Percentiles rank a stretch among this genome's conserved stretches.
These are phyloP conservation scores for Coelastrella sp. DNA, from an alignment of 139 green algal species.

Conservation along the genomic window DNA sequence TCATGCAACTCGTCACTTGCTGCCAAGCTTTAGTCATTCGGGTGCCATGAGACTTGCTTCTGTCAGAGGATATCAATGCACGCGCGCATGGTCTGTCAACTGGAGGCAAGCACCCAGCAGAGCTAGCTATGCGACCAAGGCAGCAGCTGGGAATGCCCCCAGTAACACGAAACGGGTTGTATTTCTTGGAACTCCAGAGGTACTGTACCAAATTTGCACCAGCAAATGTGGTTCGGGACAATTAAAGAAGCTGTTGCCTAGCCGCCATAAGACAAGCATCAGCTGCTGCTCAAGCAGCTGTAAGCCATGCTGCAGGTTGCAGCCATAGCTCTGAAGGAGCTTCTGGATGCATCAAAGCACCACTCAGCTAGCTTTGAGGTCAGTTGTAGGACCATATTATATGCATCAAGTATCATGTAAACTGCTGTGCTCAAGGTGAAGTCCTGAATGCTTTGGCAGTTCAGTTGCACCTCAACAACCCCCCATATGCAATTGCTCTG, in stretches of 20 bases:
- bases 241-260: neutral
- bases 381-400: neutral
- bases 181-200: constrained; percentile 89
- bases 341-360: constrained; percentile 69
- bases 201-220: constrained; percentile 43
- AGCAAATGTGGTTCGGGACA: too few relatives aligned
- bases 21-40: too few relatives aligned
- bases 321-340: constrained; percentile 72
- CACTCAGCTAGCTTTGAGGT: constrained; percentile 74
- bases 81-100: neutral
- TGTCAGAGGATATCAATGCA: neutral
- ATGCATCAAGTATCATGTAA: too few relatives aligned
- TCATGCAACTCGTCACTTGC: too few relatives aligned
- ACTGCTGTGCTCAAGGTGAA: too few relatives aligned
- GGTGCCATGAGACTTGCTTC: too few relatives aligned
- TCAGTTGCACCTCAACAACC: too few relatives aligned
- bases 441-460: too few relatives aligned
- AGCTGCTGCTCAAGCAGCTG: neutral
- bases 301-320: constrained; percentile 82
- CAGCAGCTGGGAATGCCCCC: neutral
- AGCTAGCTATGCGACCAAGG: neutral
- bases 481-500: too few relatives aligned
- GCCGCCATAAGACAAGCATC: neutral
- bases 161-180: constrained; percentile 64
- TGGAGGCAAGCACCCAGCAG: neutral